phyloP scores from a whole-genome alignment of 495 filamentous ascomycete genomes.

The Chaetomidium leptoderma region DNA sequence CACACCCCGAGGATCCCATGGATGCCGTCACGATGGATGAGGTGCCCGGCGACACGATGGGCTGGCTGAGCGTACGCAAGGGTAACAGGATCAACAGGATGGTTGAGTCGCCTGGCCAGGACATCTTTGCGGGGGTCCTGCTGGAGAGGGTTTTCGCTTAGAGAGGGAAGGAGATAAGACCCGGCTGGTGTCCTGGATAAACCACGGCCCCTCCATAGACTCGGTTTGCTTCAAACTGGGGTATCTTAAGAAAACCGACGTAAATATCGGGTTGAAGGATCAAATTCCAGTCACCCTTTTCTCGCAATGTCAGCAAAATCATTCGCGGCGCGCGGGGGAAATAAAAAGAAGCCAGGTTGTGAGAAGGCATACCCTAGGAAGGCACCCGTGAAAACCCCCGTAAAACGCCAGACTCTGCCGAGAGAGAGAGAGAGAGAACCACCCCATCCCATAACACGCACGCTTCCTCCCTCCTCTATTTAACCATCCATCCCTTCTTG shows the following conservation, averaged over 20 bases:
- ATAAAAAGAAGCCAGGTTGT: background rate
- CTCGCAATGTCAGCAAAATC: slow-evolving; percentile 20
- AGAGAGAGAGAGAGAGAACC: background rate
- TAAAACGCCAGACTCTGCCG: background rate
- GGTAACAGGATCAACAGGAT: slow-evolving; percentile 78
- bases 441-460: background rate
- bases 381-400: slow-evolving; percentile 6
- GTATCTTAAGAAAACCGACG: slow-evolving; percentile 24
- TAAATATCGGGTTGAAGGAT: no score
- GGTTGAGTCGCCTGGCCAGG: slow-evolving; percentile 53
- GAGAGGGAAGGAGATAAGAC: no score
- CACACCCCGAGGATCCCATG: slow-evolving; percentile 30
- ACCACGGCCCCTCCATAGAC: background rate
- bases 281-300: background rate
- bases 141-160: slow-evolving; percentile 46
- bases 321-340: background rate
- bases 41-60: slow-evolving; percentile 56
- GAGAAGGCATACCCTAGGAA: slow-evolving; percentile 26
- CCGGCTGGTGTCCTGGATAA: no score
- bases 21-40: slow-evolving; percentile 35
- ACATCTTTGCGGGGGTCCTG: slow-evolving; percentile 47
- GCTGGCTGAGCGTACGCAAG: slow-evolving; percentile 64
- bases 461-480: background rate
- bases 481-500: background rate
- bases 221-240: slow-evolving; percentile 14